Conservation (phyloP, 352 stramenopile genomes). For the Globisporangium radiosum region DNA sequence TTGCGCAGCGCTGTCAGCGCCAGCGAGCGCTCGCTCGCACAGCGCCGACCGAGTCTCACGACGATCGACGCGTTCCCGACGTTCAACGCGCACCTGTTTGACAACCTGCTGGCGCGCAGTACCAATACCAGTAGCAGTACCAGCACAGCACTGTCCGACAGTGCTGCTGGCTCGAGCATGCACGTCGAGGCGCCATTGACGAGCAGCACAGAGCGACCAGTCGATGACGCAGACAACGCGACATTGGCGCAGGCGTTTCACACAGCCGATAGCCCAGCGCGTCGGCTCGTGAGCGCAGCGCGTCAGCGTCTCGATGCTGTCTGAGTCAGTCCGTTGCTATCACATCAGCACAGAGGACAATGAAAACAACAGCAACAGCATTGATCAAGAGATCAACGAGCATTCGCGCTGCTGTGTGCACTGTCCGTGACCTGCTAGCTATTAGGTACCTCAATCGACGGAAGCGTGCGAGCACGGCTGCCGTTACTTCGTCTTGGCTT, state of each 20-base stretch:
- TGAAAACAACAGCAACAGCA: too few species aligned
- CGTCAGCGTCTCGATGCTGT: slow-evolving; percentile 25
- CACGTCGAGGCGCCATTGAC: too few species aligned
- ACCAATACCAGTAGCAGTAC: background rate
- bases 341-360: too few species aligned
- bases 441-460: background rate
- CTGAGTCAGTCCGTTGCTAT: too few species aligned
- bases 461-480: background rate
- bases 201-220: too few species aligned
- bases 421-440: too few species aligned
- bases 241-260: slow-evolving; percentile 20
- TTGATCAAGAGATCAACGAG: too few species aligned
- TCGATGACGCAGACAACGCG: slow-evolving; percentile 6
- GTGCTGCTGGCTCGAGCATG: background rate
- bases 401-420: too few species aligned
- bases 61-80: slow-evolving; percentile 20
- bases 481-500: slow-evolving; percentile 30
- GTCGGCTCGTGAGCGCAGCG: slow-evolving; percentile 31
- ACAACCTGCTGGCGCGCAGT: slow-evolving; percentile 15
- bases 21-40: background rate
- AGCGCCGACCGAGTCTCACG: slow-evolving; percentile 9
- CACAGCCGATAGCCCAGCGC: slow-evolving; percentile 17
- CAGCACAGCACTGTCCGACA: background rate
- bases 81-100: slow-evolving; percentile 26
- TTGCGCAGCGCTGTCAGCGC: too few species aligned